Percentiles rank a stretch among this genome's conserved stretches.
phyloP scores from a whole-genome alignment of 768 basidiomycete genomes.

The Dioszegia hungarica region DNA sequence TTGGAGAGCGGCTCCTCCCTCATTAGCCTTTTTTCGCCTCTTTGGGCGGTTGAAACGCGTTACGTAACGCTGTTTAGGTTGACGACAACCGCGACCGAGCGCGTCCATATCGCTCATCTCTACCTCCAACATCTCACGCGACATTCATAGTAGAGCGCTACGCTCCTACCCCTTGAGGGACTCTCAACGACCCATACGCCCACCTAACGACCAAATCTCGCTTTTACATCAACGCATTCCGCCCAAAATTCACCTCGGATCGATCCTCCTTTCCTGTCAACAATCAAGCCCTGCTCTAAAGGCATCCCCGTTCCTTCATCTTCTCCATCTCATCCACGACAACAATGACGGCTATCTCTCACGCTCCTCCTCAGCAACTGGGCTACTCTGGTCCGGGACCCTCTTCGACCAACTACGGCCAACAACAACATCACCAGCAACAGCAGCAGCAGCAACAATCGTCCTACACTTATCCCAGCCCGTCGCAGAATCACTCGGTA shows the following conservation, averaged over 20 bases:
- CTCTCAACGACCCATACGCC: too few relatives aligned
- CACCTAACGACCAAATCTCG: too few relatives aligned
- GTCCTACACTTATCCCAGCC: too few relatives aligned
- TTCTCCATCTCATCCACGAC: not conserved
- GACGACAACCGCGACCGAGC: not conserved
- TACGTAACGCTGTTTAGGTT: conserved; percentile 2
- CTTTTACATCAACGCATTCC: too few relatives aligned
- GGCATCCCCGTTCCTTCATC: not conserved
- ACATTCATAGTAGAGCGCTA: too few relatives aligned
- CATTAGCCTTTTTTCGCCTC: too few relatives aligned
- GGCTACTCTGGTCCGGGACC: not conserved
- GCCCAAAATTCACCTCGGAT: too few relatives aligned
- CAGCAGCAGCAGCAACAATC: too few relatives aligned
- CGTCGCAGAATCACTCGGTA: conserved; percentile 8
- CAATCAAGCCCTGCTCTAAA: not conserved
- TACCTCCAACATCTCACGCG: not conserved
- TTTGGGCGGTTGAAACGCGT: not conserved
- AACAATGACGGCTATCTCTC: not conserved
- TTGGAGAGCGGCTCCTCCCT: too few relatives aligned
- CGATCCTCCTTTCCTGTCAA: not conserved
- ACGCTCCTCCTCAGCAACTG: not conserved
- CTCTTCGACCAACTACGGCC: not conserved
- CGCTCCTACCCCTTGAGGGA: too few relatives aligned
- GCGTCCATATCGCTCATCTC: not conserved
- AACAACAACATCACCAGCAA: not conserved